Evolutionary conservation across 768 basidiomycete genomes (phyloP).

Genomic region (Pulveroboletus sp.): DNA sequence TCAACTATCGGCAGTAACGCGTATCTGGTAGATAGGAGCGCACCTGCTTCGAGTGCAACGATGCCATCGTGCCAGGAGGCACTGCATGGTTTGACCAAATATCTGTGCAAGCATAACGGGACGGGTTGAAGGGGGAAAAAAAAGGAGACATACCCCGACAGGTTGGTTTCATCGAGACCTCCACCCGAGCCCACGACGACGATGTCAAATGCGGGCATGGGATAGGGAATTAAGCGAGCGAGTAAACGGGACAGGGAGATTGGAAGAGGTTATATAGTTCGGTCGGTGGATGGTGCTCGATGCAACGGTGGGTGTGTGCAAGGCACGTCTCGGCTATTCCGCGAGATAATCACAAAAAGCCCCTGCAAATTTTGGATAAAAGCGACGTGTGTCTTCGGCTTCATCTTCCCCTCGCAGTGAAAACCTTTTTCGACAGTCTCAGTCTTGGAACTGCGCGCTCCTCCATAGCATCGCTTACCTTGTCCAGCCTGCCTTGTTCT

Average conservation of each 20-base stretch:
- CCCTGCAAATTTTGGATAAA: too few species aligned
- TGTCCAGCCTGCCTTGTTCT: background rate
- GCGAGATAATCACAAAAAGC: too few species aligned
- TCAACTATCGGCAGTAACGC: background rate
- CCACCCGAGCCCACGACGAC: conserved; percentile 83
- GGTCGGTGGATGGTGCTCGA: too few species aligned
- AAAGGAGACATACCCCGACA: conserved; percentile 63
- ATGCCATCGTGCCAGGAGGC: conserved; percentile 76
- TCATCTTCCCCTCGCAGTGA: too few species aligned
- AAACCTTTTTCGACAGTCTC: background rate
- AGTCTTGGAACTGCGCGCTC: background rate
- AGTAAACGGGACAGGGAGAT: background rate
- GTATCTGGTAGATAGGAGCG: background rate
- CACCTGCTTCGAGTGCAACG: conserved; percentile 84
- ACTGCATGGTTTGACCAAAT: conserved; percentile 71
- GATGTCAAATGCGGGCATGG: conserved; percentile 59
- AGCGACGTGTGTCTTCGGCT: too few species aligned
- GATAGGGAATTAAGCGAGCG: too few species aligned
- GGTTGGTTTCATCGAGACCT: conserved; percentile 84
- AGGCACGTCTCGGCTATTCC: conserved; percentile 24
- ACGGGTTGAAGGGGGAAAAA: conserved; percentile 8
- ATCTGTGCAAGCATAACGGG: conserved; percentile 43
- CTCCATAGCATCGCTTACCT: conserved; percentile 6
- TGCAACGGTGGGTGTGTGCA: conserved; percentile 1
- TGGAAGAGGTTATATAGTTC: background rate